Evolutionary conservation across 108 stramenopile species (phyloP), one percentile per base, ranked within the genome.

Genomic region (Nitzschia sp.): DNA sequence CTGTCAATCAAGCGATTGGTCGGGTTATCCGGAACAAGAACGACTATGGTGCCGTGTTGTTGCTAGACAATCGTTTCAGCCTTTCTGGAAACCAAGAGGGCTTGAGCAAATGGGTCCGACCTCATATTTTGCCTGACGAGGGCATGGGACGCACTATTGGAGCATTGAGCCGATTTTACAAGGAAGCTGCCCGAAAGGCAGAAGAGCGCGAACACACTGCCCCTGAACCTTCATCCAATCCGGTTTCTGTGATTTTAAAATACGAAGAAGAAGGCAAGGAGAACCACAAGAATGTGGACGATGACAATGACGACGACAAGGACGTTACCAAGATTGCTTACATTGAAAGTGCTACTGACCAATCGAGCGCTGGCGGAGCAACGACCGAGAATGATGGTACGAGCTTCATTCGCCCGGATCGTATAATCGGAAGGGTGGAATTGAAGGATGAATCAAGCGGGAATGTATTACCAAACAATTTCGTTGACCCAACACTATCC

Each of bases 1-100:
- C 98, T 45, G 97, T 99, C 23, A 99, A 99, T 69, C 99, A 99
- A 72, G 98, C 97, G 9, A 75, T 99, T 31, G 99, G 99, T 0
- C 81, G 99, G 21, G 97, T 98, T 0, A 96, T 99, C 71, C 96
- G 99, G n/a, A 98, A 99, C 79, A 73, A 82, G 22, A 61, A 68
- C n/a, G 99, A 99, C 69, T 99, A 88, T 63, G 99, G 98, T 27
- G 93, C 95, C 30, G 91, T 99, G 1, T 72, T 99, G 8, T 75
- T 99, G 45, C 80, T 96, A 21, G 99, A 99, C 70, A 82, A 87
- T 62, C 87, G 99, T 13, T 99, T 95, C 79, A 78, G 83, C 30
- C 84, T 90, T 44, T 50, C 69, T n/a, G 68, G 82, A 26, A 95
- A 91, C 62, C 72, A 75, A 61, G 58, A 83, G 28, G 90, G 90